Evolutionary conservation across 1,284 basidiomycete genomes (phyloP).

Genomic region (Pyrrhoderma noxium): DNA sequence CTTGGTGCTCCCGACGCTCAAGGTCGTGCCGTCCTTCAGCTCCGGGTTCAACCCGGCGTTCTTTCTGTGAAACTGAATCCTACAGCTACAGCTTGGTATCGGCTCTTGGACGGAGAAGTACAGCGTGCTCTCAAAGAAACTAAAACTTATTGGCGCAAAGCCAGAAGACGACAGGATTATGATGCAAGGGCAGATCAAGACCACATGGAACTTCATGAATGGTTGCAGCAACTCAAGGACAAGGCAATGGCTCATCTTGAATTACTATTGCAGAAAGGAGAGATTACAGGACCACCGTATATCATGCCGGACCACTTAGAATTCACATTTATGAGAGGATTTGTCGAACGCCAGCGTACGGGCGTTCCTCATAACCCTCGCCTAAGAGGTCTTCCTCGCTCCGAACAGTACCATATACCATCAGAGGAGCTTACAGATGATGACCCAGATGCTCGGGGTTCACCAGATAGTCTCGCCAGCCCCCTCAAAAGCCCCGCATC

Average conservation of each 20-base stretch:
- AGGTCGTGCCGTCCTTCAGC: constrained; percentile 61
- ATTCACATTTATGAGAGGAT: constrained; percentile 67
- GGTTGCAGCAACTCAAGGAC: constrained; percentile 76
- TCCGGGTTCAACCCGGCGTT: constrained; percentile 73
- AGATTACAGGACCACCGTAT: constrained; percentile 56
- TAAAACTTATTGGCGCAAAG: constrained; percentile 76
- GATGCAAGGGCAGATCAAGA: constrained; percentile 75
- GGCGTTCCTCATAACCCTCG: constrained; percentile 71
- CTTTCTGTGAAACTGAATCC: constrained; percentile 64
- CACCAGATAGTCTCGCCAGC: constrained; percentile 10
- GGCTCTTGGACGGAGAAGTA: constrained; percentile 64
- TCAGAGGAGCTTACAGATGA: constrained; percentile 21
- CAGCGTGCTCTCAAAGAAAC: constrained; percentile 71
- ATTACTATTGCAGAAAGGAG: constrained; percentile 75
- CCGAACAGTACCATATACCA: constrained; percentile 29
- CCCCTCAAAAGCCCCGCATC: constrained; percentile 15
- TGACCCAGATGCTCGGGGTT: constrained; percentile 14
- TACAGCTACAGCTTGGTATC: constrained; percentile 72
- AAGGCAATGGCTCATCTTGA: constrained; percentile 80
- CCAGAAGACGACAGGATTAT: constrained; percentile 69
- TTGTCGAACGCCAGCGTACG: constrained; percentile 61
- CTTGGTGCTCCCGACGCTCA: constrained; percentile 60
- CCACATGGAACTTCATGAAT: constrained; percentile 78
- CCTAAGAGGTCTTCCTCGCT: constrained; percentile 39
- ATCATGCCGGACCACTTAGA: constrained; percentile 71